Evolutionary conservation across 768 basidiomycete species (phyloP).

Genomic region (Hemileccinum impolitum): DNA sequence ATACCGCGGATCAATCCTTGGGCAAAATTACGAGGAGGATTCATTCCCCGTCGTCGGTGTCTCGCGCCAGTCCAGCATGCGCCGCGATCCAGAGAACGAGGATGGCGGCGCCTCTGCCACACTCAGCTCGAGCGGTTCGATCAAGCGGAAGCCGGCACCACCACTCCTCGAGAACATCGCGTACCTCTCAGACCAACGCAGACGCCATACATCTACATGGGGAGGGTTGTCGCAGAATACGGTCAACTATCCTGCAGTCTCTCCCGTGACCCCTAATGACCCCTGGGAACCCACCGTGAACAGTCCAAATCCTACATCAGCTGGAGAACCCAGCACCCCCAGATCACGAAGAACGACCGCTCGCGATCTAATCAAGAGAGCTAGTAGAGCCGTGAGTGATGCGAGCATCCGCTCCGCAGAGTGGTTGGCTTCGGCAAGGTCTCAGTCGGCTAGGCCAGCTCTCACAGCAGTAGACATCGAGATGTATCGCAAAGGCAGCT

Average conservation of each 20-base stretch:
- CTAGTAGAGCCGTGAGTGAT: constrained; percentile 24
- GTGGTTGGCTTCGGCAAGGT: constrained; percentile 25
- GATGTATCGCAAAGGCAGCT: constrained; percentile 22
- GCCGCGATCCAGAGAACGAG: constrained; percentile 6
- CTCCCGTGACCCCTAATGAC: constrained; percentile 7
- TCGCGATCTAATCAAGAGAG: constrained; percentile 17
- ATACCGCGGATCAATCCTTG: constrained; percentile 24
- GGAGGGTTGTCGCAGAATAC: constrained; percentile 18
- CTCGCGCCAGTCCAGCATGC: constrained; percentile 23
- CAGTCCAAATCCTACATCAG: not conserved
- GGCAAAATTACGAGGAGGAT: constrained; percentile 23
- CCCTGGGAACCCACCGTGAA: constrained; percentile 4
- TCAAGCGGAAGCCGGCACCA: constrained; percentile 31
- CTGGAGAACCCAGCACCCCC: constrained; percentile 5
- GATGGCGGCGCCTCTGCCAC: constrained; percentile 6
- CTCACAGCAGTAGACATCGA: constrained; percentile 24
- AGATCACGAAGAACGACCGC: constrained; percentile 14
- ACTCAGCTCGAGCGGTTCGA: constrained; percentile 20
- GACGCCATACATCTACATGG: constrained; percentile 19
- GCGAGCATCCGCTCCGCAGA: constrained; percentile 31
- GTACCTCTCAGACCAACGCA: constrained; percentile 3
- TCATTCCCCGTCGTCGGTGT: constrained; percentile 21
- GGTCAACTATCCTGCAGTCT: not conserved
- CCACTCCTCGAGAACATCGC: constrained; percentile 22
- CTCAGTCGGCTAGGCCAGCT: constrained; percentile 5